Conservation (phyloP, 441 rosid species). For the Rhodomyrtus psidioides region DNA sequence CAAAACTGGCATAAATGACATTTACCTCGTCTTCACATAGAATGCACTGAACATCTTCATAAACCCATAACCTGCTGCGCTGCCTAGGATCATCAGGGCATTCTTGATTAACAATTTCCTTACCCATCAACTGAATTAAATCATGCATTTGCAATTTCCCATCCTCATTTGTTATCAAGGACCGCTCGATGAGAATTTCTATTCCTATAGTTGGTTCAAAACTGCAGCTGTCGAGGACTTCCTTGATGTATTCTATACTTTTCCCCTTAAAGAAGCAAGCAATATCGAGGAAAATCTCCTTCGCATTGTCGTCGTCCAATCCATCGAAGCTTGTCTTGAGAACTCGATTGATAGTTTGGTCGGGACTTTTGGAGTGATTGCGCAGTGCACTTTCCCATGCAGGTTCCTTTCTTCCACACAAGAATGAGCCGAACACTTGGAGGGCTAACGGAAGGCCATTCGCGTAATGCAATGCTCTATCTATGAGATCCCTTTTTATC, state of each 20-base stretch:
- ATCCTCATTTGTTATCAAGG: not conserved
- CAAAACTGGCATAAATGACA: not conserved
- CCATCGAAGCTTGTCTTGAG: not conserved
- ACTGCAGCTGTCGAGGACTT: not conserved
- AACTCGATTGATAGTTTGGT: not conserved
- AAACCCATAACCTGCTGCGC: not conserved
- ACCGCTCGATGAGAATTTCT: not conserved
- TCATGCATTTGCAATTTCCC: not conserved
- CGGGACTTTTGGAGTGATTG: not conserved
- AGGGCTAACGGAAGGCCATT: not conserved
- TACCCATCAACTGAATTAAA: not conserved
- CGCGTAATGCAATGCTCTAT: not conserved
- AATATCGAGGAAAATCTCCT: not conserved
- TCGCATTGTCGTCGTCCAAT: accelerated
- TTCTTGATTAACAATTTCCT: not conserved
- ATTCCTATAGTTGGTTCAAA: not conserved
- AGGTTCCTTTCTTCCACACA: not conserved
- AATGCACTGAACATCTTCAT: not conserved
- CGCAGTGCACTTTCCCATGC: not conserved
- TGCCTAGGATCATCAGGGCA: not conserved
- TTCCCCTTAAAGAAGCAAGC: not conserved
- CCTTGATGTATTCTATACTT: not conserved
- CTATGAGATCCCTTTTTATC: not conserved
- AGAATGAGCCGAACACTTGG: not conserved
- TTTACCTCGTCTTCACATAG: not conserved